Evolutionary conservation across 1,284 basidiomycete species (phyloP), one percentile per base, ranked within the genome.

Genomic region (Chondrostereum purpureum): DNA sequence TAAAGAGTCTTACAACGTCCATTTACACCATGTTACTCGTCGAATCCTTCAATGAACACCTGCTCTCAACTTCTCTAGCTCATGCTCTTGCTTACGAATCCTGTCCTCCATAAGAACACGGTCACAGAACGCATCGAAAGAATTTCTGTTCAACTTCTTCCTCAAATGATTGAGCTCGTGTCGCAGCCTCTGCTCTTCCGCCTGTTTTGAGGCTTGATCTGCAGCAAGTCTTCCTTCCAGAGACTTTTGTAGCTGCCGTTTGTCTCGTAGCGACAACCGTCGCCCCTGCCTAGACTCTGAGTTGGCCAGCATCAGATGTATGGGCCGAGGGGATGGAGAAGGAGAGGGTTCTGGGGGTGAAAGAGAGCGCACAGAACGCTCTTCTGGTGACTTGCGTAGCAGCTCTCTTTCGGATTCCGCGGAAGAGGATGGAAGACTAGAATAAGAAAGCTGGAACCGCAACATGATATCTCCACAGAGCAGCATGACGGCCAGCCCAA

Each of bases 61-160:
- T n/a, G 8, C n/a, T 31, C 27, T 31, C 27, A 31, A n/a, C 27
- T 31, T 31, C 27, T 31, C 27, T n/a, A 31, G n/a, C n/a, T 31
- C 27, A 8, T 37, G 10, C 42, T 43, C 23, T 5, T 33, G 19
- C 5, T 34, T 43, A 22, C 27, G 17, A 14, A 43, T 34, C 14
- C 11, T 20, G 20, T 43, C 34, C 14, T 17, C 14, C 42, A 43
- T 31, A 22, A 43, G 17, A 11, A 43, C 16, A 22, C 42, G 21
- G 14, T 43, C 23, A 17, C 42, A 43, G 24, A 43, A 43, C 2
- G 42, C 42, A 5, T 18, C 24, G 42, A 43, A 43, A 2, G 42
- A 40, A 10, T 47, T 47, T n/a, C 18, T 20, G 18, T 22, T 31
- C 42, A 47, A 35, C 46, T 47, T 43, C 34, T 47, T 40, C 35